Evolutionary conservation across 2,329 filamentous ascomycete genomes (phyloP), one percentile per base, ranked within the genome.

Genomic region (Fusarium circinatum): DNA sequence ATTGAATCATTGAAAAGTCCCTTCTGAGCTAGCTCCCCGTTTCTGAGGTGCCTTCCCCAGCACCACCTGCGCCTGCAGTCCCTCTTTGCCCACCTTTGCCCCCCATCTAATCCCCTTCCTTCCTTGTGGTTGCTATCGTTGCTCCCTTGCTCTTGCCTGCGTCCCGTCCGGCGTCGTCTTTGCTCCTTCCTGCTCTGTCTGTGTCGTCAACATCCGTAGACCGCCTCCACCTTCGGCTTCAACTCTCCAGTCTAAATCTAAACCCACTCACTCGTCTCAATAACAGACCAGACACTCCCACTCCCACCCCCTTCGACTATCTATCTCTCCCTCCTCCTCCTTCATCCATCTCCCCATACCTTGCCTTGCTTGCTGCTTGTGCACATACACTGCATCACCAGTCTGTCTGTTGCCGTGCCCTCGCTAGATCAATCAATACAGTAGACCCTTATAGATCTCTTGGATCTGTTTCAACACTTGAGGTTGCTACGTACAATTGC

Each of bases 141-240:
- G 61, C 70, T 74, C 62, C 76, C 70, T 76, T 75, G 69, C 55
- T 75, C 68, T 56, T 71, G 55, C 64, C 55, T 59, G 30, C 32
- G 48, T 55, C 36, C 28, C 28, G 55, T 34, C 32, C 32, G 32
- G 32, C 32, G 14, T 55, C 48, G 45, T 64, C 32, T 45, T 39
- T 67, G 39, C 28, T 65, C 65, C 49, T 69, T 65, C 52, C 49
- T 69, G 45, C 60, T 65, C 59, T 70, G 66, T 70, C 28, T 70
- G 59, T 70, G 62, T 73, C 65, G 69, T 78, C 70, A 73, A 75
- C 76, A 63, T 61, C 67, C 66, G 76, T 77, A 78, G 78, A 79
- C 78, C 78, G 76, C 78, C 76, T 71, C 66, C 74, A 75, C 74
- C 58, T 61, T 64, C 68, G 68, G 55, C 65, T 51, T 68, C 64